Conservation (phyloP, 805 yeast species). For the Candida suzukii region DNA sequence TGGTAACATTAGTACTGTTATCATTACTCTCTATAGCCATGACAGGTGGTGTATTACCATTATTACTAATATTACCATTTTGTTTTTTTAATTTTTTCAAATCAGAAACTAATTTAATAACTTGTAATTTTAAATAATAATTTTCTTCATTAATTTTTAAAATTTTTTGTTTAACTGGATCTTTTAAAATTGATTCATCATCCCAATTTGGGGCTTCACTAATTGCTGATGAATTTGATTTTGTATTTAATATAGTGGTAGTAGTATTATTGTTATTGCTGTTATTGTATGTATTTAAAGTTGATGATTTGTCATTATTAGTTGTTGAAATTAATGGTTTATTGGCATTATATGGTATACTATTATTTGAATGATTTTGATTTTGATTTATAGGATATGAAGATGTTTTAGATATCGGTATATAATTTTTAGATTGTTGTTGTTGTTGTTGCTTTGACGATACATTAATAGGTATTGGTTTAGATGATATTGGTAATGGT, state of each 20-base stretch:
- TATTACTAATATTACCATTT: background rate
- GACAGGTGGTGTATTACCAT: too few relatives aligned
- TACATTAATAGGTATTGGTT: background rate
- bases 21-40: too few relatives aligned
- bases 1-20: background rate
- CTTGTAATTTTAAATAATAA: constrained; percentile 33
- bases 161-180: constrained; percentile 33
- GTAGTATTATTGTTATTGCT: background rate
- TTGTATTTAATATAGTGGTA: background rate
- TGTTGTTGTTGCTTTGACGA: background rate
- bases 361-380: too few relatives aligned
- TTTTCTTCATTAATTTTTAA: constrained; percentile 38
- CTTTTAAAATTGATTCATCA: constrained; percentile 17
- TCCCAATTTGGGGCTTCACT: background rate
- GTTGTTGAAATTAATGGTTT: background rate
- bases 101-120: constrained; percentile 37
- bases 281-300: too few relatives aligned
- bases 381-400: background rate
- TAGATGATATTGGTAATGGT: background rate
- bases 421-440: too few relatives aligned
- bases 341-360: background rate
- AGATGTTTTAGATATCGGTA: background rate
- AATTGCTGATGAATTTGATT: background rate
- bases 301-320: too few relatives aligned
- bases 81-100: constrained; percentile 28